Base-by-base conservation (phyloP, 441 rosid species). In the Euphorbia celastroides region DNA sequence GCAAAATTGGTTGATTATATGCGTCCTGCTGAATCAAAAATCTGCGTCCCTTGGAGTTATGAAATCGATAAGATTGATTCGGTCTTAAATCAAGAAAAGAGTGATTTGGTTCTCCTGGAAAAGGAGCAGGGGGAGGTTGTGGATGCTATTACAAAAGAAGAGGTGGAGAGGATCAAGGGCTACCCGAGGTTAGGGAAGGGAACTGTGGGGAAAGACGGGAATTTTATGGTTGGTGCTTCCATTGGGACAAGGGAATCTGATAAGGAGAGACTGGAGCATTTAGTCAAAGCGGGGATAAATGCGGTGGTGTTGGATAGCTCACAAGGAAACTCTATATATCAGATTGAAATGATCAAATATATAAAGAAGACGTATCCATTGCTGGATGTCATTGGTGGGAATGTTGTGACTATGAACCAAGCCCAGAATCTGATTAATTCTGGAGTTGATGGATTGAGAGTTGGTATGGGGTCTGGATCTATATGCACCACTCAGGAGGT, bases 401-500 rank as follows among this genome's bases (percentile, higher is more conserved):
- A 93, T 64, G 92, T 90, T 51, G 97, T 93, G 72, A 93, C 97
- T 0, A 81, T 86, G 88, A 77, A 79, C 50, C 98, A 93, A 76
- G 93, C 98, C 1, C 85, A 85, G 62, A 93, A 90, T 80, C 80
- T 93, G 83, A 90, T 90, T 68, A 73, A 85, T 66, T 88, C 90
- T 0, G 96, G 97, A 66, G 93, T 77, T 13, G 96, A 90, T 79
- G 97, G 92, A 20, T 68, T 93, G 72, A 79, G 98, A 78, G 89
- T 93, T 27, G 95, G 96, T 55, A 93, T 90, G 98, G 98, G 97
- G 7, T 93, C 96, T 65, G 98, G 97, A 17, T 87, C 96, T 54
- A 93, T 93, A 51, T 93, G 98, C 71, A 93, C 98, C 48, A 93
- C 96, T 9, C 97, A 93, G 78, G 97, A 90, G 75, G 98, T 93